A percentile compares a stretch with the other conserved stretches of the same genome.
Conservation (phyloP, 164 flowering plant genomes). For the Nymphaea thermarum region DNA sequence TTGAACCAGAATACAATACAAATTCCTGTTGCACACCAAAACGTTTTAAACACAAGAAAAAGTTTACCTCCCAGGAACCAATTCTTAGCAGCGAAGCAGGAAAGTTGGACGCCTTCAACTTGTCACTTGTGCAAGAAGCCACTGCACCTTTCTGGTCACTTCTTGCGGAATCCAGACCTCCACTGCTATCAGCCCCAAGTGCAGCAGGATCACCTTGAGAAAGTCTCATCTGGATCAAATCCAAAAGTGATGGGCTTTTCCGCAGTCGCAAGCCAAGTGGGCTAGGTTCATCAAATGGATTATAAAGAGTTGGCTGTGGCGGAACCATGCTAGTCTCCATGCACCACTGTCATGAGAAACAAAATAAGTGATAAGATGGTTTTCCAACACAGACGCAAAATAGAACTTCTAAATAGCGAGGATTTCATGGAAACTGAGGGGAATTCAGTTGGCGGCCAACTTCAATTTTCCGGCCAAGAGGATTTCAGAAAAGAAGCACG, state of each 20-base stretch:
- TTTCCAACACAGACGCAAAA: not conserved
- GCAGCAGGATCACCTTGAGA: conserved; percentile 33
- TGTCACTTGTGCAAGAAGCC: conserved; percentile 26
- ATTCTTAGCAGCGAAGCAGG: conserved; percentile 55
- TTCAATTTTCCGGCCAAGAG: not conserved
- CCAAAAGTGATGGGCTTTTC: conserved; percentile 75
- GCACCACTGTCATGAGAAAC: conserved; percentile 22
- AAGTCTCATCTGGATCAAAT: conserved; percentile 72
- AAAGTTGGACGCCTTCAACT: conserved; percentile 82
- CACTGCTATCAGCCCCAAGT: conserved; percentile 7
- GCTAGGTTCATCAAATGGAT: conserved; percentile 81
- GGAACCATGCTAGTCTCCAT: conserved; percentile 14
- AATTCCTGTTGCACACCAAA: not conserved
- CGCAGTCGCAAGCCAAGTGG: conserved; percentile 65
- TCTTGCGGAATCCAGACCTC: conserved; percentile 9
- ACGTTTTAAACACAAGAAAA: not conserved
- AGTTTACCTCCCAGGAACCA: conserved; percentile 68
- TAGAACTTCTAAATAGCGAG: not conserved
- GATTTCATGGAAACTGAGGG: not conserved
- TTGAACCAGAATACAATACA: no score
- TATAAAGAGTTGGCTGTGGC: conserved; percentile 27
- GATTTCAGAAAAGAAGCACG: not conserved
- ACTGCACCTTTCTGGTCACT: conserved; percentile 29
- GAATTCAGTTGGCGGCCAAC: not conserved
- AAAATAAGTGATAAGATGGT: not conserved